These are phyloP conservation scores for Pelargonium citronellum DNA, from an alignment of 441 rosid species.

Conservation along the genomic window DNA sequence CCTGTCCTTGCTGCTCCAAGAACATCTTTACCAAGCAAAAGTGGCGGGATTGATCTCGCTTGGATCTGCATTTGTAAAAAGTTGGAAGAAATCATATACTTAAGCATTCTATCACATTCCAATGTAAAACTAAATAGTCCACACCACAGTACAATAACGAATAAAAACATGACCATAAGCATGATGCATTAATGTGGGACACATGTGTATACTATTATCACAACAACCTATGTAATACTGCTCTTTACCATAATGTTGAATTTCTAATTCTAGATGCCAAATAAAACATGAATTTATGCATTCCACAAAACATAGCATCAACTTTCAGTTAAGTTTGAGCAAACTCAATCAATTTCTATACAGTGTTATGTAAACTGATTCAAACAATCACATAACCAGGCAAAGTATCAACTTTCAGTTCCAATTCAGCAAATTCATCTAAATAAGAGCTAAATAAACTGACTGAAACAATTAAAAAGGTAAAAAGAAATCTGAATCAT, in stretches of 20 bases:
- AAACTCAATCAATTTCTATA: neutral
- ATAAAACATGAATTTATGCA: too few species aligned
- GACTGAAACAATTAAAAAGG: neutral
- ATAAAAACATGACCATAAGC: neutral
- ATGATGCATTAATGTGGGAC: too few species aligned
- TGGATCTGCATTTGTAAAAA: conserved; percentile 56
- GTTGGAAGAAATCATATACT: conserved; percentile 1
- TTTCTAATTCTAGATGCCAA: too few species aligned
- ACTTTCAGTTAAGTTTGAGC: neutral
- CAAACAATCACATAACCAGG: neutral
- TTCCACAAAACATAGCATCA: too few species aligned
- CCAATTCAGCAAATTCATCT: neutral
- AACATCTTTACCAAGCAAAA: conserved; percentile 74
- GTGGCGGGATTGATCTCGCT: conserved; percentile 70
- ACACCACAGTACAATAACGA: neutral
- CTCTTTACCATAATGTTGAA: too few species aligned
- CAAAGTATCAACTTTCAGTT: neutral
- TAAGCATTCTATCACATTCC: neutral
- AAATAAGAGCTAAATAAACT: neutral
- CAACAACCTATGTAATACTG: too few species aligned
- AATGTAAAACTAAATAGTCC: neutral
- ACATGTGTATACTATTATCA: too few species aligned
- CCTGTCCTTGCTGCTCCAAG: conserved; percentile 98
- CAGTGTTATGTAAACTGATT: too few species aligned
- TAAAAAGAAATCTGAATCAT: neutral